A percentile compares a stretch with the other conserved stretches of the same genome.
These are phyloP conservation scores for Fusarium sp. DNA, from an alignment of 2,329 filamentous ascomycete genomes.

Conservation along the genomic window DNA sequence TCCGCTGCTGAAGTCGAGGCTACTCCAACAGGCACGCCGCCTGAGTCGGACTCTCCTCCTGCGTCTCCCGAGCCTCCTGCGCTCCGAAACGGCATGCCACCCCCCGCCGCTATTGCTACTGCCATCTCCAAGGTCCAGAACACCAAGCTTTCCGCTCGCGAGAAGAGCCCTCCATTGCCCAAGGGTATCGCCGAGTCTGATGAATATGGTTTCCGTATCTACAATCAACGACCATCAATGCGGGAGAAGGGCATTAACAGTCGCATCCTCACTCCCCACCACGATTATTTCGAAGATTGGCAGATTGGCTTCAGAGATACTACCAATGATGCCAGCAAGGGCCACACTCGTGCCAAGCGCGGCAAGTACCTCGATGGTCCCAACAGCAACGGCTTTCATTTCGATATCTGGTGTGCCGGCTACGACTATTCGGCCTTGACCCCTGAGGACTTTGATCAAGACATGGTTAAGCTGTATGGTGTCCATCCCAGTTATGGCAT, in stretches of 20 bases:
- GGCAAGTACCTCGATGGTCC: conserved; percentile 65
- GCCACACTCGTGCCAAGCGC: conserved; percentile 62
- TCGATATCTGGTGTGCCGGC: conserved; percentile 64
- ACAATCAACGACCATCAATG: conserved; percentile 53
- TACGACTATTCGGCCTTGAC: conserved; percentile 63
- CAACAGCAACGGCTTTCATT: conserved; percentile 64
- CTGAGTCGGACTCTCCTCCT: conserved; percentile 50
- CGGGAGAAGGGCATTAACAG: conserved; percentile 60
- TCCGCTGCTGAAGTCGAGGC: conserved; percentile 51
- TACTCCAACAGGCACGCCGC: conserved; percentile 48
- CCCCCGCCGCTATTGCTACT: conserved; percentile 11
- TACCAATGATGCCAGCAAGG: conserved; percentile 64
- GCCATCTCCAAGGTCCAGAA: conserved; percentile 41
- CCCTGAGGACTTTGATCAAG: conserved; percentile 62
- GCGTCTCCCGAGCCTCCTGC: conserved; percentile 49
- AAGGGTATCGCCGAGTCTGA: conserved; percentile 59
- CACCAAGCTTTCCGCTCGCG: conserved; percentile 45
- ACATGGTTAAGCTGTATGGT: conserved; percentile 59
- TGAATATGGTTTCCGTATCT: conserved; percentile 61
- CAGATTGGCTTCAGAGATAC: conserved; percentile 71
- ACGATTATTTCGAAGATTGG: conserved; percentile 60
- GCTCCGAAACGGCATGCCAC: conserved; percentile 41
- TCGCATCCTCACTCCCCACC: conserved; percentile 60
- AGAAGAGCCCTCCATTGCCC: conserved; percentile 52
- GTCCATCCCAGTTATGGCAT: conserved; percentile 66